A percentile compares a stretch with the other conserved stretches of the same genome.
Conservation (phyloP, 805 yeast genomes). For the Candida ipomoeae region DNA sequence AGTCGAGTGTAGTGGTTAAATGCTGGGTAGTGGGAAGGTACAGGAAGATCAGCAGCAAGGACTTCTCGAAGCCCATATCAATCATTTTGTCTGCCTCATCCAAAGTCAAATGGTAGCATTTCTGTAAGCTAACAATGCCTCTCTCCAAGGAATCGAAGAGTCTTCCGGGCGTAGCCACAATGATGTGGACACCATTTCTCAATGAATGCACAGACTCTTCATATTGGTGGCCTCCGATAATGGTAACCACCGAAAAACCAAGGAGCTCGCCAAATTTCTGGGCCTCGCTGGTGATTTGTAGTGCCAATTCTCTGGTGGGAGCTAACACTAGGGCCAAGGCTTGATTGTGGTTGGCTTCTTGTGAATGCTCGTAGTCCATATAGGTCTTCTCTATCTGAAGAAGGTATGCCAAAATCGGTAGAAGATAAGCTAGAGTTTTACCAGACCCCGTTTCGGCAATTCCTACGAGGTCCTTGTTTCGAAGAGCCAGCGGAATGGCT, state of each 20-base stretch:
- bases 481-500: slow-evolving; percentile 67
- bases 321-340: slow-evolving; percentile 80
- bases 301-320: slow-evolving; percentile 92
- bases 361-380: slow-evolving; percentile 37
- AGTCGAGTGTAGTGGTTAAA: slow-evolving; percentile 24
- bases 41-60: slow-evolving; percentile 57
- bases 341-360: slow-evolving; percentile 47
- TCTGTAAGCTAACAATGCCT: slow-evolving; percentile 54
- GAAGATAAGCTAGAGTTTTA: slow-evolving; percentile 76
- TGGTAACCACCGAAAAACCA: slow-evolving; percentile 50
- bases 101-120: slow-evolving; percentile 66
- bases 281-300: slow-evolving; percentile 74
- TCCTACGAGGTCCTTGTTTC: slow-evolving; percentile 68
- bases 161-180: slow-evolving; percentile 95
- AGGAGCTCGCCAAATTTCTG: slow-evolving; percentile 41
- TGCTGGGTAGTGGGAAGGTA: slow-evolving; percentile 44
- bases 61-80: slow-evolving; percentile 88
- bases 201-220: slow-evolving; percentile 64
- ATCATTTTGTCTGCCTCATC: slow-evolving; percentile 98
- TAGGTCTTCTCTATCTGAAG: slow-evolving; percentile 31
- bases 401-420: slow-evolving; percentile 65
- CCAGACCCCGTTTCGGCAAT: slow-evolving; percentile 98
- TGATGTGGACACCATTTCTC: slow-evolving; percentile 64
- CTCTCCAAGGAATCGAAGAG: slow-evolving; percentile 74
- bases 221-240: slow-evolving; percentile 88